Base-by-base conservation (phyloP, 176 grass and related monocot genomes). In the Avena eriantha region DNA sequence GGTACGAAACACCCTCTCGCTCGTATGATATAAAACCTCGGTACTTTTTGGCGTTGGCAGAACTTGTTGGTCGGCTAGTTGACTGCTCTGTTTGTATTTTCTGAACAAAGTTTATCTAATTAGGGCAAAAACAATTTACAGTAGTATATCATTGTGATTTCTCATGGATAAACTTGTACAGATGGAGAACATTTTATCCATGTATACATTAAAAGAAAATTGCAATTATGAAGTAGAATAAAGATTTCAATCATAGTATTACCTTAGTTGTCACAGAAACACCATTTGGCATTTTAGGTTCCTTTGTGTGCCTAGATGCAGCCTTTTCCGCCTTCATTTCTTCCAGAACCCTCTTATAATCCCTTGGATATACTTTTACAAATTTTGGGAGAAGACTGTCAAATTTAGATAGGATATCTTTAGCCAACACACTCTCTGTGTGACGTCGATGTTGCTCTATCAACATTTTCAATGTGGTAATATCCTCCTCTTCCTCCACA, bases 21-120 rank as follows among this genome's bases (percentile, higher is more conserved):
- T 99, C 97, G 46, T 99, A 99, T 64, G 89, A 82, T 66, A 94
- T 87, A 83, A 99, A 99, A 82, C 97, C 97, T 76, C 94, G 87
- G 71, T 86, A 89, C 68, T 99, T 99, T 55, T 83, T 75, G 69
- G 97, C 94, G 80, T 93, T 83, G 19, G 86, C 80, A 73, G 90
- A 90, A 50, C 82, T 85, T 29, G 92, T 96, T 81, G 97, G 94
- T 71, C 94, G 90, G 31, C 18, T 85, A 24, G 65, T 31, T 86
- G 84, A 55, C 53, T 80, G 46, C 29, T 63, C 66, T 51, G 63
- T 49, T 63, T 80, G 53, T 74, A 85, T 69, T 74, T 88, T 89
- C 93, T 98, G 85, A 58, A 89, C 24, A 87, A 85, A 93, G 9
- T 77, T 72, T 8, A 69, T 65, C 13, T 21, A 71, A 69, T 86